Evolutionary conservation across 192 early-diverging fungal genomes (phyloP), one percentile per base, ranked within the genome.

Genomic region (Backusella westeae): DNA sequence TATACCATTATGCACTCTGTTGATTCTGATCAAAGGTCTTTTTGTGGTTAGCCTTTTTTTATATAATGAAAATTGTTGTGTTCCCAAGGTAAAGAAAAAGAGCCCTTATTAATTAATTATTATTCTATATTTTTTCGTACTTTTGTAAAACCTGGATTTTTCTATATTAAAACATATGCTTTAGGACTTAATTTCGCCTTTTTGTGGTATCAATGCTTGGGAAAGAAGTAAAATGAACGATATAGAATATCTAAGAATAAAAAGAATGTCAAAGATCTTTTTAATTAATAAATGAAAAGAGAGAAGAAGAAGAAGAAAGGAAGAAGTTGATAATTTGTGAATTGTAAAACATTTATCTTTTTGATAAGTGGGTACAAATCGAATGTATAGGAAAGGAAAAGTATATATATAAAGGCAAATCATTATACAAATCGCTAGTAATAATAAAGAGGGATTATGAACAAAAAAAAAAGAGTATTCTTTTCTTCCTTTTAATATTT

Each of bases 111-210:
- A 26, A 59, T 59, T 59, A 59, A 59, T 59, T 59, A 63, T 63
- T 12, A 21, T 52, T 19, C 21, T 52, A 14, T 52, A 21, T 53
- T 8, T 23, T 53, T 53, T 53, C 1, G 56, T 63, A 29, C 7
- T 63, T 63, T 63, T 63, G 56, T 59, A 59, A 23, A 59, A 59
- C 53, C 53, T 59, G n/a, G 21, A 26, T 59, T 59, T 44, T 59
- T 21, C 53, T 59, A 59, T 26, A 59, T 26, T 59, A 23, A 23
- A 59, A 59, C 6, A 59, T 19, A 21, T 3, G 53, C 7, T 12
- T 26, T 59, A 23, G 1, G 0, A 21, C 32, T 32, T 32, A 32
- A 59, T 10, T 59, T 23, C 21, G 2, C 21, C 23, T 59, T 23
- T 59, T 59, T 59, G 9, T 59, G 53, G 4, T 59, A 59, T 21